Conservation (phyloP, 176 grass and related monocot genomes). For the Otatea glauca region DNA sequence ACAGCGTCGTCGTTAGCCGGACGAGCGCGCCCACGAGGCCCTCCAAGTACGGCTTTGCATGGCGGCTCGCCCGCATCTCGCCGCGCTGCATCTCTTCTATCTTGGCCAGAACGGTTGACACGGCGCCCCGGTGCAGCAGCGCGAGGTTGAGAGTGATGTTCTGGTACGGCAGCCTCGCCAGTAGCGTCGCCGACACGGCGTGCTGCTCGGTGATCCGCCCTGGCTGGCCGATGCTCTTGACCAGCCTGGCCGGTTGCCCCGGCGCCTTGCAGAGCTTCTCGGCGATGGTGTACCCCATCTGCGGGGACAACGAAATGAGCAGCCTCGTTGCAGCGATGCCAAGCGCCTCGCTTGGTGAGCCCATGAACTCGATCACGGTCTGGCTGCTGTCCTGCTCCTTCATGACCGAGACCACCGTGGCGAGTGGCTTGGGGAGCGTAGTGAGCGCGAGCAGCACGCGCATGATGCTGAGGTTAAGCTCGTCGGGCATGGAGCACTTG, state of each 20-base stretch:
- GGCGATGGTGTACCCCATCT: slow-evolving; percentile 79
- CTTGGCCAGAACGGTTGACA: slow-evolving; percentile 55
- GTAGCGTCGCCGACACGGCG: slow-evolving; percentile 60
- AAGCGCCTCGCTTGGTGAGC: slow-evolving; percentile 55
- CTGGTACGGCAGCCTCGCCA: slow-evolving; percentile 73
- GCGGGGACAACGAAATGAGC: slow-evolving; percentile 55
- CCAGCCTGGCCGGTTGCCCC: slow-evolving; percentile 60
- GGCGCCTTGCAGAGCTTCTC: slow-evolving; percentile 70
- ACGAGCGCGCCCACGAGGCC: slow-evolving; percentile 72
- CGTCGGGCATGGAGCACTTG: slow-evolving; percentile 61
- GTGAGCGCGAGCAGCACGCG: slow-evolving; percentile 68
- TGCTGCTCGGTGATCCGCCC: slow-evolving; percentile 67
- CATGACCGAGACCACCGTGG: slow-evolving; percentile 71
- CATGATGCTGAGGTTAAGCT: slow-evolving; percentile 69
- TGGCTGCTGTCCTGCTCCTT: slow-evolving; percentile 64
- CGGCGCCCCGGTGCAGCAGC: slow-evolving; percentile 50
- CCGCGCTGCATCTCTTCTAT: slow-evolving; percentile 78
- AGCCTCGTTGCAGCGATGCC: slow-evolving; percentile 56
- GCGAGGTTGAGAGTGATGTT: slow-evolving; percentile 69
- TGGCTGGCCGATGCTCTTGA: slow-evolving; percentile 52
- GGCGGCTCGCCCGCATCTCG: slow-evolving; percentile 52
- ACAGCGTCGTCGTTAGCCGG: slow-evolving; percentile 68
- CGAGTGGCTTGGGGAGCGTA: slow-evolving; percentile 48
- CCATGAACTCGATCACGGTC: slow-evolving; percentile 67
- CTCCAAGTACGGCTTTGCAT: slow-evolving; percentile 68